Percentiles rank a stretch among this genome's conserved stretches.
Conservation (phyloP, 2,329 filamentous ascomycete genomes). For the Fusarium illudens region DNA sequence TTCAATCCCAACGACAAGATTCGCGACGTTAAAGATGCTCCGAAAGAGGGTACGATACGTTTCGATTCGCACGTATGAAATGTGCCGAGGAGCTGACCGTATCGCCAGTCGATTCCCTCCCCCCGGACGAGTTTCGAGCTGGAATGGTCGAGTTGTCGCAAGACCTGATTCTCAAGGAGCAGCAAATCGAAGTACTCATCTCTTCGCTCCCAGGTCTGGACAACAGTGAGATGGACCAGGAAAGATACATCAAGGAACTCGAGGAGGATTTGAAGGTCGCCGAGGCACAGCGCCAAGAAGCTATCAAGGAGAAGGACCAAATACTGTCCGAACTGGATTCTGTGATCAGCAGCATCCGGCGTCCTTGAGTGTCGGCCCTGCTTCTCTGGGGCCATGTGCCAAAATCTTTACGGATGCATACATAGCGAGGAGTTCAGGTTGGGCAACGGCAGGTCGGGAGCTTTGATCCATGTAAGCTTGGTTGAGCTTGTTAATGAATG, state of each 20-base stretch:
- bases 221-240: conserved; percentile 80
- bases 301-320: conserved; percentile 69
- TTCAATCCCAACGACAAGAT: conserved; percentile 67
- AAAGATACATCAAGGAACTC: conserved; percentile 69
- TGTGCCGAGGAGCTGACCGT: not conserved
- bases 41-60: conserved; percentile 59
- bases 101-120: conserved; percentile 65
- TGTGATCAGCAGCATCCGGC: conserved; percentile 67
- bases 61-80: not conserved
- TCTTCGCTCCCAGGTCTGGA: conserved; percentile 79
- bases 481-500: conserved; percentile 2
- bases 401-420: conserved; percentile 6
- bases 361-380: conserved; percentile 55
- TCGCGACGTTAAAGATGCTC: conserved; percentile 64
- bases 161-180: conserved; percentile 81
- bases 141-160: conserved; percentile 77
- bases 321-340: conserved; percentile 67
- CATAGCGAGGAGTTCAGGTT: conserved; percentile 36
- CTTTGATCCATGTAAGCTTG: not conserved
- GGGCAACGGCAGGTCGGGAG: not conserved
- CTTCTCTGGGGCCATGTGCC: not conserved
- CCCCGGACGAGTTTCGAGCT: conserved; percentile 70
- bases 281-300: conserved; percentile 69
- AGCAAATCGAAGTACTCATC: conserved; percentile 83
- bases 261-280: conserved; percentile 71